Evolutionary conservation across 441 rosid genomes (phyloP), one percentile per base, ranked within the genome.

Genomic region (Melastoma candidum): DNA sequence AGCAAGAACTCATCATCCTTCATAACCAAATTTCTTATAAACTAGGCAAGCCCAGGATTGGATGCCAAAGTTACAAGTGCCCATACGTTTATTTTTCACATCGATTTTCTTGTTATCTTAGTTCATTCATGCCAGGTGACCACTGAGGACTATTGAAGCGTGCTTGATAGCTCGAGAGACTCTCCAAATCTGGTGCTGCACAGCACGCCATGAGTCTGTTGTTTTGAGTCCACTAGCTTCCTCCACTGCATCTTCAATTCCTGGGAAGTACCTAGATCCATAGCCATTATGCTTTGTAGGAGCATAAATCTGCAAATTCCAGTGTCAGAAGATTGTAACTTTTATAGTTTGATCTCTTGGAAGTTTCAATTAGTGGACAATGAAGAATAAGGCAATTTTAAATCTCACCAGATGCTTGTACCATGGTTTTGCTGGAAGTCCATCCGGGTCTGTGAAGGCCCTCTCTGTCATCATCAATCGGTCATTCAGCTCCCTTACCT

Each of bases 401-500:
- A 53, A 22, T 44, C 78, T n/a, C 75, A 90, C 87, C 81, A 90
- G 65, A 69, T 90, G 95, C 75, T 87, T 90, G 67, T 74, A 71
- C 97, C 97, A 90, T 56, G 80, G 41, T 57, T 80, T 71, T 29
- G 67, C 77, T 6, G 67, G 41, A 63, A 90, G 95, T 65, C 97
- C 94, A 66, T 90, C 84, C 56, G 54, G 51, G 53, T 90, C 89
- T 25, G 94, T 81, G 61, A 90, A 84, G 62, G 92, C 92, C 62
- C 87, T 59, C 61, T 86, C 95, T 11, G 87, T 80, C 89, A 86
- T 81, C 95, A 87, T 76, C 65, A 90, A 70, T 66, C 87, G 74
- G 67, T 90, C 97, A 47, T 90, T 82, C 17, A 90, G 65, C 67
- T 79, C 87, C 71, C 94, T 74, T 27, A 71, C 82, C 71, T 59